Evolutionary conservation across 2,329 filamentous ascomycete genomes (phyloP).

Genomic region (Rhynchosporium secalis): DNA sequence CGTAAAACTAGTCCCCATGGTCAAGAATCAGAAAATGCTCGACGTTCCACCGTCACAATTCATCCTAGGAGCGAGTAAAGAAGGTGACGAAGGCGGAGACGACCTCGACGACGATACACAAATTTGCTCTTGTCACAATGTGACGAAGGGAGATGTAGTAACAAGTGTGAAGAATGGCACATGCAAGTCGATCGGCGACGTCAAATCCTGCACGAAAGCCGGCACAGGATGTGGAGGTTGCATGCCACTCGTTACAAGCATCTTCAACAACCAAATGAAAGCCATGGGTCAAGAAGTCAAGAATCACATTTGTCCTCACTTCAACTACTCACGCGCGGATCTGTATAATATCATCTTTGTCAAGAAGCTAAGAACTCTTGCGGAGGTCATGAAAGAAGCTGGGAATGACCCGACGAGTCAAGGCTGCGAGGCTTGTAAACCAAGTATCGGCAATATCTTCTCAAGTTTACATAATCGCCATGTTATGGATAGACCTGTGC

Average conservation of each 20-base stretch:
- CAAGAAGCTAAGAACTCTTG: slow-evolving; percentile 71
- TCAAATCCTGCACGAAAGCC: slow-evolving; percentile 89
- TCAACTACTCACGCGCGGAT: slow-evolving; percentile 79
- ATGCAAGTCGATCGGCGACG: slow-evolving; percentile 77
- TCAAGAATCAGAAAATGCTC: slow-evolving; percentile 78
- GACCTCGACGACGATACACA: slow-evolving; percentile 84
- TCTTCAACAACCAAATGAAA: slow-evolving; percentile 87
- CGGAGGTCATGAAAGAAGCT: slow-evolving; percentile 74
- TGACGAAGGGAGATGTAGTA: slow-evolving; percentile 79
- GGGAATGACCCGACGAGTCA: slow-evolving; percentile 71
- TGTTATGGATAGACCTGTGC: slow-evolving; percentile 67
- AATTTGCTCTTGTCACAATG: slow-evolving; percentile 91
- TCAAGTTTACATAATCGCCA: slow-evolving; percentile 82
- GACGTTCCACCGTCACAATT: slow-evolving; percentile 79
- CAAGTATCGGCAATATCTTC: slow-evolving; percentile 76
- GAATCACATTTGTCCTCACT: slow-evolving; percentile 83
- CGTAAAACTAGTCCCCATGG: slow-evolving; percentile 82
- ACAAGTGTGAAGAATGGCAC: slow-evolving; percentile 71
- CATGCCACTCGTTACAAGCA: slow-evolving; percentile 82
- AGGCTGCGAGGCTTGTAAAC: slow-evolving; percentile 87
- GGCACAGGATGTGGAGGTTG: slow-evolving; percentile 90
- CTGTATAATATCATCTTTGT: slow-evolving; percentile 88
- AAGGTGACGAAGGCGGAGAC: slow-evolving; percentile 71
- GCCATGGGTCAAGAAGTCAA: slow-evolving; percentile 84
- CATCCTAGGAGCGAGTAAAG: slow-evolving; percentile 75